These are phyloP conservation scores for Mycena floridula DNA, from an alignment of 768 basidiomycete species.

Conservation along the genomic window DNA sequence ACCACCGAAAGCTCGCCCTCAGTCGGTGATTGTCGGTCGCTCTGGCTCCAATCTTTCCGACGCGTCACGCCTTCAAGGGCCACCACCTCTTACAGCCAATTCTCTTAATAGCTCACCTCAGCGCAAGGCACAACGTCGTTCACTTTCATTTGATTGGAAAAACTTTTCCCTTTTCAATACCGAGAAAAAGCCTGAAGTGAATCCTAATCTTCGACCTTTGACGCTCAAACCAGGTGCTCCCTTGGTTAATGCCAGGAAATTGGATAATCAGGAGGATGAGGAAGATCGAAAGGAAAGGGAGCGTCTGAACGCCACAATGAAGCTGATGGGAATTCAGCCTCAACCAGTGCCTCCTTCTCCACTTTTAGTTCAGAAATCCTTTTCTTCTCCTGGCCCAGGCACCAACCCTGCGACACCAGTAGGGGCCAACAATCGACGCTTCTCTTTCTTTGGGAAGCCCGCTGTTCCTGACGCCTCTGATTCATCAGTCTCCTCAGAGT, in stretches of 20 bases:
- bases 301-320: conserved; percentile 85
- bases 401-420: conserved; percentile 20
- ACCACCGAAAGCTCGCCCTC: conserved; percentile 46
- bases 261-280: conserved; percentile 88
- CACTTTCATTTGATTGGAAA: conserved; percentile 83
- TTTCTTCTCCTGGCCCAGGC: conserved; percentile 28
- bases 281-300: conserved; percentile 86
- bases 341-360: conserved; percentile 38
- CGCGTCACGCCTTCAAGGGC: conserved; percentile 17
- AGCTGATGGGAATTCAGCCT: conserved; percentile 87
- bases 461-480: conserved; percentile 39
- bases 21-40: conserved; percentile 50
- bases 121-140: conserved; percentile 55
- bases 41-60: conserved; percentile 29
- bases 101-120: conserved; percentile 16
- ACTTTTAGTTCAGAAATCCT: conserved; percentile 32
- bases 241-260: conserved; percentile 62
- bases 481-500: conserved; percentile 37
- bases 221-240: conserved; percentile 63
- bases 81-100: conserved; percentile 16
- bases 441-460: conserved; percentile 67
- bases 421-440: conserved; percentile 39
- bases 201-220: conserved; percentile 55
- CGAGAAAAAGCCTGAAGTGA: conserved; percentile 56
- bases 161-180: conserved; percentile 64